phyloP scores from a whole-genome alignment of 345 rosid species.

The Cardamine occulta region DNA sequence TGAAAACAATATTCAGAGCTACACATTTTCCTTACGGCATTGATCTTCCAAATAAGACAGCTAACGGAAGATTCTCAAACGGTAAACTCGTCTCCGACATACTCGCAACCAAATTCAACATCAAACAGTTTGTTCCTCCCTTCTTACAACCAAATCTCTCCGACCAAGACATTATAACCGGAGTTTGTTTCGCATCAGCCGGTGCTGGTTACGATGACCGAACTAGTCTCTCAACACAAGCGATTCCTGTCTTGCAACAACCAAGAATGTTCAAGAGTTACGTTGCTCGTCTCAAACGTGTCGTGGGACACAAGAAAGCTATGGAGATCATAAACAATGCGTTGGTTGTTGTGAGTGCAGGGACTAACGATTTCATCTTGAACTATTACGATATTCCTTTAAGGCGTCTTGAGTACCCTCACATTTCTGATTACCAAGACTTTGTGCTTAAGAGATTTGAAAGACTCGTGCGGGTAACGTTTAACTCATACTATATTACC shows the following conservation, averaged over 20 bases:
- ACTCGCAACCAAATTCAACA: slow-evolving; percentile 33
- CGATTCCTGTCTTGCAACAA: slow-evolving; percentile 52
- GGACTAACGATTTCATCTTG: slow-evolving; percentile 58
- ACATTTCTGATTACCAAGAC: slow-evolving; percentile 50
- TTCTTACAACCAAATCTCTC: slow-evolving; percentile 36
- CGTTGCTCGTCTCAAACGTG: slow-evolving; percentile 34
- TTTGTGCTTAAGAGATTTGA: slow-evolving; percentile 45
- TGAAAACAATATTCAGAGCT: slow-evolving; percentile 30
- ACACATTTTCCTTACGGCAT: slow-evolving; percentile 39
- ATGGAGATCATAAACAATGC: slow-evolving; percentile 48
- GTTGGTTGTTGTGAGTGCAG: slow-evolving; percentile 57
- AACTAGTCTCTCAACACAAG: slow-evolving; percentile 23
- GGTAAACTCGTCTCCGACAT: slow-evolving; percentile 40
- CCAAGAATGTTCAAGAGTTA: slow-evolving; percentile 45
- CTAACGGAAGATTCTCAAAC: slow-evolving; percentile 42
- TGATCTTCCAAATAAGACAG: slow-evolving; percentile 13
- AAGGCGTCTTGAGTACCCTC: slow-evolving; percentile 44
- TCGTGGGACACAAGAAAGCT: slow-evolving; percentile 54
- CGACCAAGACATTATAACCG: slow-evolving; percentile 38
- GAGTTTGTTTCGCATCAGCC: slow-evolving; percentile 43
- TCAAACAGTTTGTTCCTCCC: slow-evolving; percentile 42
- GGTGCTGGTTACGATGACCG: slow-evolving; percentile 38
- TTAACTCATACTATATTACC: not conserved
- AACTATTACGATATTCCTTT: slow-evolving; percentile 53
- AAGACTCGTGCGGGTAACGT: slow-evolving; percentile 45